phyloP scores from a whole-genome alignment of 169 alveolate genomes.

The Plasmodium malariae region DNA sequence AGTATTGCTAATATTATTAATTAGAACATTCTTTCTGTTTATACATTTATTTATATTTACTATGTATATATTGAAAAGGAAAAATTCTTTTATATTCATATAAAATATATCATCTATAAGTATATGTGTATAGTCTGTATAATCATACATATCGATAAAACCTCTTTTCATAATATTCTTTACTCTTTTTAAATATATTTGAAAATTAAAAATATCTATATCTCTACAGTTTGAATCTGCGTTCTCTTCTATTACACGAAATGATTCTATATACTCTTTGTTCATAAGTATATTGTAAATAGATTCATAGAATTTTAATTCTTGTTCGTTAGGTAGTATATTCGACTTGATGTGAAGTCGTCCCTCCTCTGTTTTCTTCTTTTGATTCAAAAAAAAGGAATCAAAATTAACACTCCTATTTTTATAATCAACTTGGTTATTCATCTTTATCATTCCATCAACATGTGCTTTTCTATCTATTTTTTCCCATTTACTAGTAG shows the following conservation, averaged over 20 bases:
- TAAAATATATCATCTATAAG: neutral
- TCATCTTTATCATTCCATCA: too few species aligned
- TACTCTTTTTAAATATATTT: constrained; percentile 16
- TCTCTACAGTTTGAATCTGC: neutral
- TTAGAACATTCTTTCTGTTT: constrained; percentile 19
- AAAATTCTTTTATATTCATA: constrained; percentile 26
- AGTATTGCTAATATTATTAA: constrained; percentile 32
- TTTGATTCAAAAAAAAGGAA: too few species aligned
- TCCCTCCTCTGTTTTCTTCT: too few species aligned
- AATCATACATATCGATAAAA: constrained; percentile 45
- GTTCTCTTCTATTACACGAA: constrained; percentile 6
- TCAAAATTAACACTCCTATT: too few species aligned
- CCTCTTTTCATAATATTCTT: constrained; percentile 48
- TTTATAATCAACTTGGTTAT: too few species aligned
- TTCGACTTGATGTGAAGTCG: too few species aligned
- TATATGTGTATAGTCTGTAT: constrained; percentile 33
- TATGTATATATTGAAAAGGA: constrained; percentile 29
- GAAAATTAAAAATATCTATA: constrained; percentile 5
- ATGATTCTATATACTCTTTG: constrained; percentile 25
- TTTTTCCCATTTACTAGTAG: too few species aligned
- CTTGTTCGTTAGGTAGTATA: neutral
- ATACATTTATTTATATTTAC: constrained; percentile 36
- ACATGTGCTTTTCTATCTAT: too few species aligned
- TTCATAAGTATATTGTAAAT: constrained; percentile 20
- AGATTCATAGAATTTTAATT: neutral